Conservation (phyloP, 2,329 filamentous ascomycete species). For the Kalmusia sp. region DNA sequence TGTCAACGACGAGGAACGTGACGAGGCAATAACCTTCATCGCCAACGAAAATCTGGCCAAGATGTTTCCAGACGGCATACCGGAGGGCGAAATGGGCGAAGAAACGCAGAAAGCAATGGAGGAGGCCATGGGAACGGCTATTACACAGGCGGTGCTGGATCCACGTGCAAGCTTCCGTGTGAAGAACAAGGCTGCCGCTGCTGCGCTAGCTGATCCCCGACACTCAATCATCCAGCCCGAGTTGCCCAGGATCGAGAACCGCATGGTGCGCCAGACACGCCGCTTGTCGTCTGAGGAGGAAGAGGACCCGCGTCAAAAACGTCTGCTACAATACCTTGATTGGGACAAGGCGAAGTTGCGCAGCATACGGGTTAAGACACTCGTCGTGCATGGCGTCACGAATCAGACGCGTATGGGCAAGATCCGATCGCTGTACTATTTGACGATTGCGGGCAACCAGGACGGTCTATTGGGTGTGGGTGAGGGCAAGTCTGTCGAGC, state of each 20-base stretch:
- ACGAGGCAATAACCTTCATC: slow-evolving; percentile 39
- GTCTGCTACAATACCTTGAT: slow-evolving; percentile 65
- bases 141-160: slow-evolving; percentile 46
- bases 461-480: slow-evolving; percentile 88
- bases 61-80: slow-evolving; percentile 43
- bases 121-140: slow-evolving; percentile 38
- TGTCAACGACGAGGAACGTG: slow-evolving; percentile 41
- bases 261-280: slow-evolving; percentile 44
- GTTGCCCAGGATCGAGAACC: slow-evolving; percentile 54
- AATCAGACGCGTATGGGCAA: slow-evolving; percentile 98
- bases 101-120: slow-evolving; percentile 27
- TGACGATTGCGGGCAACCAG: slow-evolving; percentile 86
- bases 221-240: slow-evolving; percentile 57
- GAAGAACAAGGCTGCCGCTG: slow-evolving; percentile 57
- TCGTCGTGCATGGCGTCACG: slow-evolving; percentile 76
- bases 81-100: slow-evolving; percentile 32
- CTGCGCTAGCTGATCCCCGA: slow-evolving; percentile 57
- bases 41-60: slow-evolving; percentile 45
- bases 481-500: slow-evolving; percentile 85
- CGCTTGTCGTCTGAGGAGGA: slow-evolving; percentile 44
- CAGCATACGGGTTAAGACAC: slow-evolving; percentile 69
- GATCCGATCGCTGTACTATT: slow-evolving; percentile 75
- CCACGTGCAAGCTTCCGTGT: slow-evolving; percentile 55
- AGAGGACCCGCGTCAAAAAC: slow-evolving; percentile 56
- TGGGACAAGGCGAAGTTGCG: slow-evolving; percentile 57